These are phyloP conservation scores for Glarea lozoyensis DNA, from an alignment of 495 filamentous ascomycete genomes.

Conservation along the genomic window DNA sequence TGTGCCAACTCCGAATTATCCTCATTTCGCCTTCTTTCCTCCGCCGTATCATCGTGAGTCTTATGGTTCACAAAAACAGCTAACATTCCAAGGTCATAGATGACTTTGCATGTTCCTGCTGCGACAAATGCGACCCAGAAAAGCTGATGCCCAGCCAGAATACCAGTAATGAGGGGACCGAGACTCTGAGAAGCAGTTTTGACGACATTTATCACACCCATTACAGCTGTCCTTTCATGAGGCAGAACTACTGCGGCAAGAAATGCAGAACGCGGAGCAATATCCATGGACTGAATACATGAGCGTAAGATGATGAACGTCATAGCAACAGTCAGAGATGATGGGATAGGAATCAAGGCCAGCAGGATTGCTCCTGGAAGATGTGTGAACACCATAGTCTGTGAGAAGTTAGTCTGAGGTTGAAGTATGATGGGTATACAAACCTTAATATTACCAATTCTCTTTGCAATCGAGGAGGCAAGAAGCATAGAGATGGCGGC, in stretches of 20 bases:
- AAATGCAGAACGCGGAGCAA: constrained; percentile 72
- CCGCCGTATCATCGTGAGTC: constrained; percentile 20
- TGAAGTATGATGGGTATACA: background rate
- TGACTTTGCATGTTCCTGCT: constrained; percentile 58
- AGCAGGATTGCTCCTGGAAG: constrained; percentile 68
- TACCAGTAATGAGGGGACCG: constrained; percentile 61
- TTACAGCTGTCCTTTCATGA: constrained; percentile 68
- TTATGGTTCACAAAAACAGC: constrained; percentile 49
- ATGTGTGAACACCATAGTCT: constrained; percentile 84
- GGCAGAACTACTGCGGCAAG: constrained; percentile 62
- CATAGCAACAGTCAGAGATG: constrained; percentile 43
- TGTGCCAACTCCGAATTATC: too few species aligned
- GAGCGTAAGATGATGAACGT: constrained; percentile 62
- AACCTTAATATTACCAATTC: constrained; percentile 67
- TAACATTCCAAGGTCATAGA: constrained; percentile 67
- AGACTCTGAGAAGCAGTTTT: constrained; percentile 53
- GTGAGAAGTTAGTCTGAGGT: background rate
- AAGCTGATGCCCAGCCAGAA: constrained; percentile 48
- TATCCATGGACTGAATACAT: constrained; percentile 69
- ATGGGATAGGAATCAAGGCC: constrained; percentile 55
- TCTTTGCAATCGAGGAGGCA: constrained; percentile 63
- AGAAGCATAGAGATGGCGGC: constrained; percentile 61
- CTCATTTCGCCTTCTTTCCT: constrained; percentile 24
- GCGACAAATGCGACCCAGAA: constrained; percentile 68
- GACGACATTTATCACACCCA: constrained; percentile 62